Evolutionary conservation across 78 protist species (phyloP).

Genomic region (Trichosphaerium sp.): DNA sequence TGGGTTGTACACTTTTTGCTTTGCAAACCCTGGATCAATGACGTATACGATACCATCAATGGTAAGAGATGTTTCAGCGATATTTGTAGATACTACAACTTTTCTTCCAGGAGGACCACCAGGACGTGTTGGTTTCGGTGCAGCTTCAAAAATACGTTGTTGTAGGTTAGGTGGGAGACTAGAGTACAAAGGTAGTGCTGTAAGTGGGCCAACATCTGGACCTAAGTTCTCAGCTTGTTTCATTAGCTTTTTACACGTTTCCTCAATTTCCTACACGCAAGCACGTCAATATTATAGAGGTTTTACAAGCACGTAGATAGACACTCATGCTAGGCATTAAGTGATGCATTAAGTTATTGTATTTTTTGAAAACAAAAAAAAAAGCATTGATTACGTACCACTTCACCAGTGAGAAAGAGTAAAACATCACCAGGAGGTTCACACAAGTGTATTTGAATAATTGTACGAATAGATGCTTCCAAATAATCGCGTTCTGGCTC

Average conservation of each 20-base stretch:
- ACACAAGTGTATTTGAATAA: slow-evolving; percentile 73
- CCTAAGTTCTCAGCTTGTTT: background rate
- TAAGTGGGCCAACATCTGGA: slow-evolving; percentile 3
- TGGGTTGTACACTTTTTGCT: slow-evolving; percentile 98
- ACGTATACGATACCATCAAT: slow-evolving; percentile 99
- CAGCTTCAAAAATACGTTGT: slow-evolving; percentile 65
- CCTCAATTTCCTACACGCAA: slow-evolving; percentile 77
- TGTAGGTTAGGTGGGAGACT: slow-evolving; percentile 91
- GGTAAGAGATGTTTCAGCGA: slow-evolving; percentile 99
- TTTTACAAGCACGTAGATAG: background rate
- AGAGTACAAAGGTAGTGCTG: slow-evolving; percentile 87
- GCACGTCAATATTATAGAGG: background rate
- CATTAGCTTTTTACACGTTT: slow-evolving; percentile 33
- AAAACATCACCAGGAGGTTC: slow-evolving; percentile 93
- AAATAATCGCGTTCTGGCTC: slow-evolving; percentile 91
- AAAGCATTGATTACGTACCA: background rate
- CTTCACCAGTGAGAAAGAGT: slow-evolving; percentile 93
- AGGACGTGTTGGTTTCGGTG: slow-evolving; percentile 20
- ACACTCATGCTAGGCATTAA: too few relatives aligned
- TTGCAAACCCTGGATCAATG: slow-evolving; percentile 97
- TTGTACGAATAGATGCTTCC: slow-evolving; percentile 91
- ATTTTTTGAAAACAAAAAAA: background rate
- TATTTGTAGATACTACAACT: slow-evolving; percentile 94
- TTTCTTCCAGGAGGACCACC: slow-evolving; percentile 72
- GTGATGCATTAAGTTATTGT: background rate